Evolutionary conservation across 148 eudicot genomes (phyloP).

Genomic region (Chenopodium suecicum): DNA sequence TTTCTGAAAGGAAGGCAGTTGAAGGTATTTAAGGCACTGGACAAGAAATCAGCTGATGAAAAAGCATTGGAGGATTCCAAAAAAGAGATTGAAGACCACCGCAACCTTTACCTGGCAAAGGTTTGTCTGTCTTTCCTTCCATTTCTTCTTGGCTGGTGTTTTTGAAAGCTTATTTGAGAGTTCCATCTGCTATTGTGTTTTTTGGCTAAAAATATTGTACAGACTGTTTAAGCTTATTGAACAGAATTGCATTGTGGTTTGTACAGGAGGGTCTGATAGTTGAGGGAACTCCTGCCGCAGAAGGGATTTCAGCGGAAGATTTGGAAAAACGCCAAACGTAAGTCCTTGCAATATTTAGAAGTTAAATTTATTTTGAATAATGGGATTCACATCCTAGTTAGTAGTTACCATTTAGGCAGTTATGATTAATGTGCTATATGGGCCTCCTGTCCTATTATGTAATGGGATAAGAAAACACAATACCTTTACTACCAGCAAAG

Average conservation of each 20-base stretch:
- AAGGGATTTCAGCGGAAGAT: constrained; percentile 87
- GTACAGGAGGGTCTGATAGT: constrained; percentile 84
- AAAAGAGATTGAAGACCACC: constrained; percentile 72
- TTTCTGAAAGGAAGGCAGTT: constrained; percentile 77
- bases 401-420: neutral
- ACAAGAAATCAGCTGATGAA: constrained; percentile 82
- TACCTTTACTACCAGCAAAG: neutral
- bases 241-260: constrained; percentile 5
- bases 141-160: neutral
- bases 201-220: neutral
- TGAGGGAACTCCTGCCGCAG: constrained; percentile 93
- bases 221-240: neutral
- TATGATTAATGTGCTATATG: neutral
- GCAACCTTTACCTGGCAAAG: constrained; percentile 93
- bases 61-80: constrained; percentile 68
- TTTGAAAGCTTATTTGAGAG: neutral
- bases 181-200: neutral
- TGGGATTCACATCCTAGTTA: neutral
- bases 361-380: constrained; percentile 1
- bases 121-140: constrained; percentile 32
- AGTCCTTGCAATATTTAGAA: constrained; percentile 24
- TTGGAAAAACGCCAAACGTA: constrained; percentile 81
- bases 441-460: neutral
- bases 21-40: constrained; percentile 80
- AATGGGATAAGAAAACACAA: neutral